phyloP scores from a whole-genome alignment of 768 basidiomycete species.

The Mycena vulgaris region DNA sequence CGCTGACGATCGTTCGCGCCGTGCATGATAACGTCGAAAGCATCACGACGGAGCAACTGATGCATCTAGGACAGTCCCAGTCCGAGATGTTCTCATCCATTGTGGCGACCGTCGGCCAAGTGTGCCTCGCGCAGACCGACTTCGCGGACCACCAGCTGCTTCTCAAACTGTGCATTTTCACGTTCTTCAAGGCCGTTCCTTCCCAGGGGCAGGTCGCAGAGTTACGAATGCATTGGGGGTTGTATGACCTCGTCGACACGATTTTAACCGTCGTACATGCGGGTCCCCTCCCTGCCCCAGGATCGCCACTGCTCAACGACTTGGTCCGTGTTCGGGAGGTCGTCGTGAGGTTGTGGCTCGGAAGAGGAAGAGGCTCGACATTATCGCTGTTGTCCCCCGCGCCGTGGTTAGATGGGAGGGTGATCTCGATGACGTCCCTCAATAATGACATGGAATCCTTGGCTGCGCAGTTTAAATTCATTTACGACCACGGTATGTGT shows the following conservation, averaged over 20 bases:
- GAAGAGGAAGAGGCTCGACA: neutral
- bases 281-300: neutral
- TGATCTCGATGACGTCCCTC: neutral
- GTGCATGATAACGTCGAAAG: neutral
- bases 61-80: neutral
- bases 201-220: neutral
- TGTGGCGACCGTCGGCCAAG: conserved; percentile 2
- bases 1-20: neutral
- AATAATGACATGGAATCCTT: neutral
- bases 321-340: conserved; percentile 4
- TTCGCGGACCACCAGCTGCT: neutral
- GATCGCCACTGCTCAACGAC: neutral
- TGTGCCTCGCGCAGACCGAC: neutral
- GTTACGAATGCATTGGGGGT: neutral
- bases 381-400: neutral
- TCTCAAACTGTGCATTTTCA: neutral
- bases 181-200: neutral
- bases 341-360: neutral
- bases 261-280: neutral
- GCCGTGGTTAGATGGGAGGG: neutral
- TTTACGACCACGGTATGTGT: conserved; percentile 3
- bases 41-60: neutral
- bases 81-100: neutral
- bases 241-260: conserved; percentile 6
- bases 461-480: conserved; percentile 1